Evolutionary conservation across 1,284 basidiomycete genomes (phyloP), one percentile per base, ranked within the genome.

Genomic region (Mycena sp.): DNA sequence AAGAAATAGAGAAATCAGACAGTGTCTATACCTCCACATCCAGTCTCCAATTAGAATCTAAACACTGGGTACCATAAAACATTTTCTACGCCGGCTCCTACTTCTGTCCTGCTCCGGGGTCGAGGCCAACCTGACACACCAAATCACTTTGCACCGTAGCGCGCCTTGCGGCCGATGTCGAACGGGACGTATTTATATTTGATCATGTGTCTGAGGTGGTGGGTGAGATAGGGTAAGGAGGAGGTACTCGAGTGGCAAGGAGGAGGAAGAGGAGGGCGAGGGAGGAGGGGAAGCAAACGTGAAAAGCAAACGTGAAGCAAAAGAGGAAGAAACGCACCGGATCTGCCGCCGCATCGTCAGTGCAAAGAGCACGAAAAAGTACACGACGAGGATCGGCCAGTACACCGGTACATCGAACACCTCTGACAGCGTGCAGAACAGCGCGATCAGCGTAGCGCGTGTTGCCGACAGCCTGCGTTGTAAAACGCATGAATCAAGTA

Each of bases 171-270:
- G 17, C 95, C 95, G 68, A 96, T 85, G 74, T 97, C 95, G 78
- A 95, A 97, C 35, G 95, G 95, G 58, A 97, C 80, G 78, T 95
- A 97, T 76, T 94, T 95, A 84, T 99, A 98, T 80, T 97, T 97
- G 84, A 98, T 93, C 97, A 99, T 99, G 80, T 99, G 97, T 73
- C 95, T 96, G 75, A 23, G n/a, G 3, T 17, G 25, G 49, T 52
- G 29, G 35, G 56, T 35, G 37, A 16, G 41, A 25, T 19, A 25
- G 38, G 54, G 23, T 29, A 28, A 41, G 35, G 25, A 19, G 28
- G 23, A 46, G 43, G 25, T 46, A 45, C 51, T 16, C 25, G 40
- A n/a, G 57, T 35, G 29, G 43, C 17, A 44, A 16, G 26, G 25
- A 12, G 37, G 17, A 50, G 10, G 52, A 40, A 30, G 16, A 35